phyloP scores from a whole-genome alignment of 2,329 filamentous ascomycete species.

The Ascochyta koolunga region DNA sequence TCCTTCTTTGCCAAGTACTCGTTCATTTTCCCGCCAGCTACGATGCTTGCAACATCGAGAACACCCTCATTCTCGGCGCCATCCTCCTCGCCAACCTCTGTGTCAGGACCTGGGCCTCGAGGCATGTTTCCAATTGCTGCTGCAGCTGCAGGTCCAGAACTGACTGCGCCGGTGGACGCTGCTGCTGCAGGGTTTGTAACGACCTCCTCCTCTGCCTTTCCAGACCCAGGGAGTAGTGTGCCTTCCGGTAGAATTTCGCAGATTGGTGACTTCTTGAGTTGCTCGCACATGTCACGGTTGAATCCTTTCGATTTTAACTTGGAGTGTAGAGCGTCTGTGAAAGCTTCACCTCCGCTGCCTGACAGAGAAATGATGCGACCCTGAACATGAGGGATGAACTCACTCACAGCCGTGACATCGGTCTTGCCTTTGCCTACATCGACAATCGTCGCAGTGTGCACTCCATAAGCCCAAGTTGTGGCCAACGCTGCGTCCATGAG shows the following conservation, averaged over 20 bases:
- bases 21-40: conserved; percentile 78
- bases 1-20: conserved; percentile 85
- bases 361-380: conserved; percentile 65
- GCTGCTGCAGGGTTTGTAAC: conserved; percentile 61
- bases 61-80: conserved; percentile 71
- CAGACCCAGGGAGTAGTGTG: conserved; percentile 58
- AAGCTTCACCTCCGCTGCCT: conserved; percentile 82
- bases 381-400: conserved; percentile 76
- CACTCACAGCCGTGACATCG: conserved; percentile 87
- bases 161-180: conserved; percentile 61
- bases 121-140: conserved; percentile 54
- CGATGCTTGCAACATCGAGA: conserved; percentile 82
- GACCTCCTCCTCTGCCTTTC: conserved; percentile 48
- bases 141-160: conserved; percentile 53
- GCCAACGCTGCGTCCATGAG: conserved; percentile 89
- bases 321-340: conserved; percentile 75
- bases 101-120: conserved; percentile 60
- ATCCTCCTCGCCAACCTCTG: conserved; percentile 60
- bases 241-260: conserved; percentile 66
- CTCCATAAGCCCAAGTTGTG: conserved; percentile 79
- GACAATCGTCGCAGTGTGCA: conserved; percentile 80
- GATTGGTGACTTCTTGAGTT: conserved; percentile 67
- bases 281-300: conserved; percentile 67
- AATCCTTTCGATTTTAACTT: conserved; percentile 67
- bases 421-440: conserved; percentile 93